These are phyloP conservation scores for Arachnomyces sp. DNA, from an alignment of 2,329 filamentous ascomycete species.

Conservation along the genomic window DNA sequence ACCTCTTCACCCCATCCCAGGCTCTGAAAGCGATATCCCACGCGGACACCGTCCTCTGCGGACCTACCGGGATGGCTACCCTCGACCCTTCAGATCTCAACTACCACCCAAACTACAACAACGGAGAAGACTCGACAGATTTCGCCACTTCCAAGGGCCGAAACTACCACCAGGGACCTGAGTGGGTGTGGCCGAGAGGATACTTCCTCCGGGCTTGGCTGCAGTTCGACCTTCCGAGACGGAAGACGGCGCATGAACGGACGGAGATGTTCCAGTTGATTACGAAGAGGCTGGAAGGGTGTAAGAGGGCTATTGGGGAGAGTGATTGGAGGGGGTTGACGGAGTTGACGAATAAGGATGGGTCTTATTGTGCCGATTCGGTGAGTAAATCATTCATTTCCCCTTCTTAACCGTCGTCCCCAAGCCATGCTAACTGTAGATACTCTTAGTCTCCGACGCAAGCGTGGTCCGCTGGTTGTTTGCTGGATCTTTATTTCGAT, in stretches of 20 bases:
- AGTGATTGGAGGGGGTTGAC: conserved; percentile 84
- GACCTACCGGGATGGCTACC: conserved; percentile 90
- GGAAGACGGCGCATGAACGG: conserved; percentile 35
- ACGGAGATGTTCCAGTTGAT: conserved; percentile 93
- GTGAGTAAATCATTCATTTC: conserved; percentile 45
- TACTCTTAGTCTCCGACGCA: conserved; percentile 71
- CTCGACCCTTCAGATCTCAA: conserved; percentile 87
- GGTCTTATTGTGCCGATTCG: conserved; percentile 76
- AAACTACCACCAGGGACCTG: conserved; percentile 96
- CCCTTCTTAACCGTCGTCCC: conserved; percentile 1
- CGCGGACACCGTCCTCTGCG: conserved; percentile 70
- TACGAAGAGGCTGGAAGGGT: conserved; percentile 69
- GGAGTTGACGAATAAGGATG: conserved; percentile 86
- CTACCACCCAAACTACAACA: conserved; percentile 90
- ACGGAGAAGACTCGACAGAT: conserved; percentile 84
- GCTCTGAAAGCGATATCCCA: conserved; percentile 72
- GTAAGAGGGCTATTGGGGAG: conserved; percentile 72
- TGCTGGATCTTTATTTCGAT: conserved; percentile 95
- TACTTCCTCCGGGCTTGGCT: conserved; percentile 89
- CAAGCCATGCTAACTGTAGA: conserved; percentile 10
- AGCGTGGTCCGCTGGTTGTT: conserved; percentile 88
- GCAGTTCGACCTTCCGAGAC: conserved; percentile 74
- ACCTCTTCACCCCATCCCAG: conserved; percentile 70
- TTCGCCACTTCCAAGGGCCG: conserved; percentile 88
- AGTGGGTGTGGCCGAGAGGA: conserved; percentile 96